Percentiles rank a stretch among this genome's conserved stretches.
These are phyloP conservation scores for Exophiala bonariae DNA, from an alignment of 2,329 filamentous ascomycete genomes.

Conservation along the genomic window DNA sequence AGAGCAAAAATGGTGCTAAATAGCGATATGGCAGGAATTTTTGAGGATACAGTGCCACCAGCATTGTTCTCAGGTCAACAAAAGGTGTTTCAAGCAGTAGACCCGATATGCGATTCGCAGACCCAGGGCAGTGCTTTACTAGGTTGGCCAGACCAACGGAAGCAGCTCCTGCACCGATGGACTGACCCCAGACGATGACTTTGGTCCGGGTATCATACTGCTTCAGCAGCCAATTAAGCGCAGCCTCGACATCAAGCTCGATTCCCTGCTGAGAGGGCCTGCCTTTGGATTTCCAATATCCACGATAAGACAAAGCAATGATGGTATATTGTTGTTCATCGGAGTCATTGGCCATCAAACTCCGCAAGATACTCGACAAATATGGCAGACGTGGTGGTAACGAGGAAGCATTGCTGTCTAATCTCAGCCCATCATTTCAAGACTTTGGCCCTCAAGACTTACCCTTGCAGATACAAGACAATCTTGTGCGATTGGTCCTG, in stretches of 20 bases:
- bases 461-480: conserved; percentile 53
- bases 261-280: conserved; percentile 68
- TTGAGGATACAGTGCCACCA: conserved; percentile 71
- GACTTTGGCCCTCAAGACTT: conserved; percentile 11
- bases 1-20: conserved; percentile 72
- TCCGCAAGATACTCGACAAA: conserved; percentile 46
- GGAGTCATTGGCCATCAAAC: conserved; percentile 11
- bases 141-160: conserved; percentile 38
- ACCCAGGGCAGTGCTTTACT: conserved; percentile 11
- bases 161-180: conserved; percentile 71
- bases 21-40: conserved; percentile 78
- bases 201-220: conserved; percentile 32
- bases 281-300: conserved; percentile 77
- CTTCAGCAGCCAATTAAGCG: conserved; percentile 61
- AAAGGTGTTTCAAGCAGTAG: conserved; percentile 77
- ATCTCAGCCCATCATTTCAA: conserved; percentile 2
- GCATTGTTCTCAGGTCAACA: conserved; percentile 68
- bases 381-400: conserved; percentile 48
- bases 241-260: conserved; percentile 65
- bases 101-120: conserved; percentile 36
- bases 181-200: conserved; percentile 74
- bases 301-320: conserved; percentile 60
- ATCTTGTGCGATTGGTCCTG: conserved; percentile 33
- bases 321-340: conserved; percentile 35
- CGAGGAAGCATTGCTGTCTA: conserved; percentile 42